Conservation (phyloP, 495 filamentous ascomycete genomes). For the Lentithecium fluviatile region DNA sequence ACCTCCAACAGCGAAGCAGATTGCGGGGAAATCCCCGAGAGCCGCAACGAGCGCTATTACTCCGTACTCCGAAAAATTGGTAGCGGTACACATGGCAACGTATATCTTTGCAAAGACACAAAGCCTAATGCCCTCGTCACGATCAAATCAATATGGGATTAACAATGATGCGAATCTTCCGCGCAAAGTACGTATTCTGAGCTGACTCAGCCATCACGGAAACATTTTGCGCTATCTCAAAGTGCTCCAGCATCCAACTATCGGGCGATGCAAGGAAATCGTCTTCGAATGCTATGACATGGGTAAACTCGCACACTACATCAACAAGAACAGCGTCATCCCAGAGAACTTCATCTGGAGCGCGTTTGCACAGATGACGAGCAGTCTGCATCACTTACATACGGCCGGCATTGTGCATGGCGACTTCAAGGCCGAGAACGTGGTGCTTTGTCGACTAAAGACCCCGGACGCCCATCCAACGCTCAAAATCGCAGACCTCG, state of each 20-base stretch:
- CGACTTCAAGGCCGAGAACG: neutral
- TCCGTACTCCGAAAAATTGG: too few relatives aligned
- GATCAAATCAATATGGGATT: neutral
- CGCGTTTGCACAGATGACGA: neutral
- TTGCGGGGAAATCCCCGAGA: too few relatives aligned
- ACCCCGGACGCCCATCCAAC: neutral
- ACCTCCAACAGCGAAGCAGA: too few relatives aligned
- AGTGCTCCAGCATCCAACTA: neutral
- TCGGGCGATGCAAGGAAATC: neutral
- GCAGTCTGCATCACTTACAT: neutral
- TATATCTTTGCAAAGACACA: neutral
- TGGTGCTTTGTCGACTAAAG: neutral
- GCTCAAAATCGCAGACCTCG: neutral
- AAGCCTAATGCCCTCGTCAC: neutral
- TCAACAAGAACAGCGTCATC: neutral
- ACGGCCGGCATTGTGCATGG: neutral
- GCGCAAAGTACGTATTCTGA: neutral
- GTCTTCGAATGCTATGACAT: neutral
- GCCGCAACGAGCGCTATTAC: too few relatives aligned
- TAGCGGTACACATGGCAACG: neutral
- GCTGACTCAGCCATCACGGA: neutral
- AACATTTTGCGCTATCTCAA: neutral
- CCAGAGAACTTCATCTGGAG: neutral
- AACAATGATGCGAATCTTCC: neutral
- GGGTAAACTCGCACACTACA: neutral